Evolutionary conservation across 2,329 filamentous ascomycete genomes (phyloP).

Genomic region (Lasiodiplodia theobromae): DNA sequence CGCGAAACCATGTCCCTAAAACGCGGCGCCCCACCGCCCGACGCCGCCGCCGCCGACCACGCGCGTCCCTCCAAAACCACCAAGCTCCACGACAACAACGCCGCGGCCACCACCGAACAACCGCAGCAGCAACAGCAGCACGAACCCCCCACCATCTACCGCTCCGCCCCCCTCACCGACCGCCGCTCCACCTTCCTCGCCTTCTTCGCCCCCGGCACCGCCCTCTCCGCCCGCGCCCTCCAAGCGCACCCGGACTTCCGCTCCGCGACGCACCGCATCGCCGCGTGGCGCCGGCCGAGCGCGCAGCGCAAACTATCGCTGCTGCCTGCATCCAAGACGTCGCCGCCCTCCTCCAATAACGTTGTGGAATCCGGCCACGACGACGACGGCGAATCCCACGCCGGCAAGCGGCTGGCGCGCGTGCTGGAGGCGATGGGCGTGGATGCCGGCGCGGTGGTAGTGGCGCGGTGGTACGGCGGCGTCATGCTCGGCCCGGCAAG

Average conservation of each 20-base stretch:
- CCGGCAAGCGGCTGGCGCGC: slow-evolving; percentile 55
- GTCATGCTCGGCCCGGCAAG: slow-evolving; percentile 60
- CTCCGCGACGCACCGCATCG: slow-evolving; percentile 58
- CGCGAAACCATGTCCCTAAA: slow-evolving; percentile 42
- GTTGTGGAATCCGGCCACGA: slow-evolving; percentile 52
- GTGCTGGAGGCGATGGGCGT: slow-evolving; percentile 55
- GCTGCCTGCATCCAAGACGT: slow-evolving; percentile 32
- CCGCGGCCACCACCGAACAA: background rate
- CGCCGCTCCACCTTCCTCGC: slow-evolving; percentile 60
- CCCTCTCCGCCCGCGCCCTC: slow-evolving; percentile 43
- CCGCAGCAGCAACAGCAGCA: background rate
- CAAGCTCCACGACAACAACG: background rate
- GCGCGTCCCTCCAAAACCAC: background rate
- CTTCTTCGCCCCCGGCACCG: slow-evolving; percentile 56
- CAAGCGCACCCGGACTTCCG: slow-evolving; percentile 54
- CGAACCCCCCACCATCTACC: slow-evolving; percentile 47
- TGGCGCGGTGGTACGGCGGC: slow-evolving; percentile 64
- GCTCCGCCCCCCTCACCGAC: slow-evolving; percentile 56
- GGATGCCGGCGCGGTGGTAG: slow-evolving; percentile 54
- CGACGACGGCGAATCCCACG: slow-evolving; percentile 63
- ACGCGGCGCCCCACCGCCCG: slow-evolving; percentile 36
- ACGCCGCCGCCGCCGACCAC: slow-evolving; percentile 23
- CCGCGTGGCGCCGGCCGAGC: slow-evolving; percentile 58
- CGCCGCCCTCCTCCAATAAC: background rate
- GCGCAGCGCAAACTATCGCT: slow-evolving; percentile 52